Evolutionary conservation across 805 yeast genomes (phyloP).

Genomic region (Candida suzukii): DNA sequence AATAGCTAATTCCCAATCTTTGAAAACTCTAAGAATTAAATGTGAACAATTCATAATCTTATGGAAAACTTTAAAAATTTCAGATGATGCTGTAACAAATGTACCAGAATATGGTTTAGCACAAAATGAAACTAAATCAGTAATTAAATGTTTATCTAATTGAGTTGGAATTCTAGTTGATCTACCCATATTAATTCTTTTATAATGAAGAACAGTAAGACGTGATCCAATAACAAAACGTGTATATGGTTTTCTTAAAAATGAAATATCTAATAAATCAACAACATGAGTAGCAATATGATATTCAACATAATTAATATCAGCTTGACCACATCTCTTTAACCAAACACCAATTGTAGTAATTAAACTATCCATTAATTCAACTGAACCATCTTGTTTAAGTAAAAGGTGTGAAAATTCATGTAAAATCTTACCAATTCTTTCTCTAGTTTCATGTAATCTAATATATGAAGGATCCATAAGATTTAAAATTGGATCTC

Average conservation of each 20-base stretch:
- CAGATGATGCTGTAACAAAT: conserved; percentile 61
- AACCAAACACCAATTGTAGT: conserved; percentile 64
- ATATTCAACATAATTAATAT: conserved; percentile 19
- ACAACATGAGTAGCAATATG: conserved; percentile 31
- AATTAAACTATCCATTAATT: conserved; percentile 52
- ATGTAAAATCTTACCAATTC: conserved; percentile 51
- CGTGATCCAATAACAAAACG: conserved; percentile 73
- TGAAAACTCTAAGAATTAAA: conserved; percentile 40
- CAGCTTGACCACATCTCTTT: conserved; percentile 22
- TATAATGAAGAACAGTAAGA: conserved; percentile 65
- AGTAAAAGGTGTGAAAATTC: conserved; percentile 40
- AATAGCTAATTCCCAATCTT: conserved; percentile 38
- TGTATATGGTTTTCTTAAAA: conserved; percentile 63
- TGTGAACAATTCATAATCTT: conserved; percentile 53
- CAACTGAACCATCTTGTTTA: conserved; percentile 54
- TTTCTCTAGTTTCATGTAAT: conserved; percentile 55
- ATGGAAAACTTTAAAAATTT: conserved; percentile 62
- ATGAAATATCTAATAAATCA: conserved; percentile 51
- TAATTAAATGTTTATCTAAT: conserved; percentile 54
- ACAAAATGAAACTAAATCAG: conserved; percentile 57
- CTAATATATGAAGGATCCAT: conserved; percentile 35
- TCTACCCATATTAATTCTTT: conserved; percentile 63
- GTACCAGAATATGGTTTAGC: conserved; percentile 66
- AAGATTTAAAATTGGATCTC: conserved; percentile 16
- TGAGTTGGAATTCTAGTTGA: conserved; percentile 66